Evolutionary conservation across 1,284 basidiomycete genomes (phyloP).

Genomic region (Moniliophthora roreri): DNA sequence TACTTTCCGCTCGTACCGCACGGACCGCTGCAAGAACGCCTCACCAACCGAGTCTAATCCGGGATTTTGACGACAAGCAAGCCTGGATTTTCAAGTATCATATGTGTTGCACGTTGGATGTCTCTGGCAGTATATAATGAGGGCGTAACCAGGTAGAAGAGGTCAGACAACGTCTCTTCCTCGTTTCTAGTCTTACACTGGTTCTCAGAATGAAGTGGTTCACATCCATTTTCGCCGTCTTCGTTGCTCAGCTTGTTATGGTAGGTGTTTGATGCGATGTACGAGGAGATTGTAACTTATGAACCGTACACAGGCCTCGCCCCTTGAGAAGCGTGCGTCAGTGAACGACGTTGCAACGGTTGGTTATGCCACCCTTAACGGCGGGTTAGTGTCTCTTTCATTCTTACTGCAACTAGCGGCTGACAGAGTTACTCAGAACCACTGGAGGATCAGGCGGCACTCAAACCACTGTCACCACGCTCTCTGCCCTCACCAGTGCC

Average conservation of each 20-base stretch:
- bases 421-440: slow-evolving; percentile 27
- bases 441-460: slow-evolving; percentile 45
- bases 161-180: background rate
- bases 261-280: slow-evolving; percentile 19
- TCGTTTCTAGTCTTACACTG: background rate
- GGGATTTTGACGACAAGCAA: no score
- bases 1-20: no score
- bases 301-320: slow-evolving; percentile 23
- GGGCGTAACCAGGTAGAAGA: no score
- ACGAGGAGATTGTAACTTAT: background rate
- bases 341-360: slow-evolving; percentile 38
- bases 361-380: slow-evolving; percentile 42
- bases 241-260: slow-evolving; percentile 27
- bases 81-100: no score
- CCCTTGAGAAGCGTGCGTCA: slow-evolving; percentile 32
- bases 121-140: no score
- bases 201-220: slow-evolving; percentile 24
- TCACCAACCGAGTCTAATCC: no score
- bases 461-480: slow-evolving; percentile 41
- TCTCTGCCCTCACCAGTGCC: slow-evolving; percentile 41
- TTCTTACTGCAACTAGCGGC: background rate
- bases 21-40: no score
- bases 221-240: slow-evolving; percentile 27
- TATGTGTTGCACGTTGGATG: no score
- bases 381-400: slow-evolving; percentile 28